phyloP scores from a whole-genome alignment of 192 early-diverging fungal genomes.

The Podila verticillata region DNA sequence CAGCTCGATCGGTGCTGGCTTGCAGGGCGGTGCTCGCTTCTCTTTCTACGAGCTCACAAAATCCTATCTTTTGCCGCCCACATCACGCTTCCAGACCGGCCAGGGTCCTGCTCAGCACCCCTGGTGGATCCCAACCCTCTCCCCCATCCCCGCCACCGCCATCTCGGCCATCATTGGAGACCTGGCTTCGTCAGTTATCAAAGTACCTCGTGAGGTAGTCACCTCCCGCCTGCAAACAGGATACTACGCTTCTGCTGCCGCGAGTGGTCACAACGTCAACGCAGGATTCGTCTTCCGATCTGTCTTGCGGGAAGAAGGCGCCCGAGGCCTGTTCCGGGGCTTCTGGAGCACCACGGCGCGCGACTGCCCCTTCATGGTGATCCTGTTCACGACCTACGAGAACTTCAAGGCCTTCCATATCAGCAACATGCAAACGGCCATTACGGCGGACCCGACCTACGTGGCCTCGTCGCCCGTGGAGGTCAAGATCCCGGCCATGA shows the following conservation, averaged over 20 bases:
- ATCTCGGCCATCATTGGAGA: slow-evolving; percentile 78
- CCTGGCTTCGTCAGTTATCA: slow-evolving; percentile 75
- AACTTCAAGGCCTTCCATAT: slow-evolving; percentile 77
- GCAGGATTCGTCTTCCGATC: slow-evolving; percentile 60
- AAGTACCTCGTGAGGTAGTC: slow-evolving; percentile 81
- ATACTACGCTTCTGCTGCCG: slow-evolving; percentile 50
- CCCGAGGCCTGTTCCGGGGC: slow-evolving; percentile 71
- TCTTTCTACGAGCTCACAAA: slow-evolving; percentile 78
- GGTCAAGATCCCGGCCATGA: slow-evolving; percentile 71
- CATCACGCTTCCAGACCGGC: slow-evolving; percentile 47
- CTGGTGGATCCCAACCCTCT: slow-evolving; percentile 52
- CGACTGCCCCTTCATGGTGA: slow-evolving; percentile 84
- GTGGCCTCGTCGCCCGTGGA: slow-evolving; percentile 60
- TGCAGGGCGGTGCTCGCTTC: slow-evolving; percentile 78
- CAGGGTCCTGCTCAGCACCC: slow-evolving; percentile 34
- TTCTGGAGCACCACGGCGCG: slow-evolving; percentile 77
- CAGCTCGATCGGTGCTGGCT: slow-evolving; percentile 74
- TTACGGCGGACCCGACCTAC: slow-evolving; percentile 51
- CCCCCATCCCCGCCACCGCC: slow-evolving; percentile 70
- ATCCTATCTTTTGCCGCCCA: slow-evolving; percentile 55
- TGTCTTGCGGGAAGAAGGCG: slow-evolving; percentile 67
- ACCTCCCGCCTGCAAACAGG: slow-evolving; percentile 78
- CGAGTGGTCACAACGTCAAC: slow-evolving; percentile 34
- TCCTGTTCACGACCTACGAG: slow-evolving; percentile 79
- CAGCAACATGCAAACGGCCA: slow-evolving; percentile 47